Base-by-base conservation (phyloP, 2,329 filamentous ascomycete genomes). In the Arthrobotrys megalospora region DNA sequence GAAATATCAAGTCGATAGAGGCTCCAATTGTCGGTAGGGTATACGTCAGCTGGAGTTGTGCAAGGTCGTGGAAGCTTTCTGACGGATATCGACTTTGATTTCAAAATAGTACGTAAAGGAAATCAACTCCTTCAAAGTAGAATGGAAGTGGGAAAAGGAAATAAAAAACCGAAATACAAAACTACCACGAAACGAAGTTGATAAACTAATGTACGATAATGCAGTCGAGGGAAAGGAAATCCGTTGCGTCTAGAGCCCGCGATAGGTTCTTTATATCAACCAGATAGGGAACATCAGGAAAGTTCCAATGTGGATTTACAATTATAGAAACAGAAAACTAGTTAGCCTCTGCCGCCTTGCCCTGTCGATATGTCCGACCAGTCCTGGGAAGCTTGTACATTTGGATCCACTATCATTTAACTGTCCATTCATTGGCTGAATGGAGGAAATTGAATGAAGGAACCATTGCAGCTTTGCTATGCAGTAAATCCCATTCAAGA, bases 241-340 rank as follows among this genome's bases (percentile, higher is more conserved):
- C 52, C 62, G 52, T 63, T 47, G 24, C 62, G 52, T 55, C 45
- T 28, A 58, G 52, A 58, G 53, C 43, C 14, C 53, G 24, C 66
- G 65, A 50, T 62, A 72, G 34, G 53, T 71, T 68, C 75, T 78
- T 78, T 78, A 78, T 78, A 78, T 68, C 67, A 72, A 66, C 52
- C 8, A 62, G 28, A 28, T n/a, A 24, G 10, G 10, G 19, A 48
- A 11, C 10, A 48, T 4, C 19, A 24, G 19, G 24, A 47, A 24
- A 14, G 14, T 36, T 60, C 58, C 38, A 70, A 66, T 43, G 16
- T 66, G 38, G 45, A 48, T 52, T n/a, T 78, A 67, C 75, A 78
- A 71, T 78, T 72, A 68, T 72, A 71, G 66, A 65, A 78, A 78
- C 66, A 62, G 62, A 64, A 63, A 47, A 66, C 16, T n/a, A 12